phyloP scores from a whole-genome alignment of 192 early-diverging fungal genomes.

The Dissophora ornata region DNA sequence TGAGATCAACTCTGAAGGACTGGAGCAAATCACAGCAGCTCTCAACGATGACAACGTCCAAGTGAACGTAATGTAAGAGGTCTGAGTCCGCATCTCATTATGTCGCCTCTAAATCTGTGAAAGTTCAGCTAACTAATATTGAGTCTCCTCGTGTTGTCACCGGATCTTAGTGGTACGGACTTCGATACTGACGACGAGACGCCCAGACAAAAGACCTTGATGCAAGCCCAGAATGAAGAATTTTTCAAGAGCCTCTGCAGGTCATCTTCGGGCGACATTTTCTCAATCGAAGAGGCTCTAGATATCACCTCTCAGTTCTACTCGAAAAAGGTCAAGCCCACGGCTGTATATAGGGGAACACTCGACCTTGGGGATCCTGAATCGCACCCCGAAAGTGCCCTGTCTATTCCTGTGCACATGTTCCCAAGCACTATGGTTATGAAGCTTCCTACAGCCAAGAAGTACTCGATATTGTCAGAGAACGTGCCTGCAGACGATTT shows the following conservation, averaged over 20 bases:
- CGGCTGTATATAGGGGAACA: conserved; percentile 61
- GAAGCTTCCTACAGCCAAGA: conserved; percentile 71
- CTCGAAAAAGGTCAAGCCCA: conserved; percentile 66
- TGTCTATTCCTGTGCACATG: conserved; percentile 66
- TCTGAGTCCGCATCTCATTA: too few species aligned
- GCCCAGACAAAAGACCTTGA: conserved; percentile 5
- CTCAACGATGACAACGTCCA: conserved; percentile 41
- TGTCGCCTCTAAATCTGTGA: conserved; percentile 4
- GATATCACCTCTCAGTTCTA: conserved; percentile 56
- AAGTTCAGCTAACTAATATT: too few species aligned
- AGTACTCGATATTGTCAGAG: conserved; percentile 69
- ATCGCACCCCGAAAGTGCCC: conserved; percentile 45
- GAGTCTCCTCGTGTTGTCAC: too few species aligned
- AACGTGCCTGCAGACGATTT: conserved; percentile 29
- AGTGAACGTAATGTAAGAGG: conserved; percentile 66
- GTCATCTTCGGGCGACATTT: conserved; percentile 38
- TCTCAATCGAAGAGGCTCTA: conserved; percentile 64
- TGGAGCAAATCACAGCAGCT: conserved; percentile 43
- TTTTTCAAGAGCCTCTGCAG: conserved; percentile 61
- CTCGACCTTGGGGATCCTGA: conserved; percentile 67
- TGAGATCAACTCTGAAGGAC: conserved; percentile 60
- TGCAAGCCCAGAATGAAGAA: conserved; percentile 61
- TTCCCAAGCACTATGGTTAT: conserved; percentile 66
- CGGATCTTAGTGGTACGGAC: conserved; percentile 59
- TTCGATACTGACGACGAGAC: conserved; percentile 50